These are phyloP conservation scores for Colletotrichum cuscutae DNA, from an alignment of 2,329 filamentous ascomycete genomes.

Conservation along the genomic window DNA sequence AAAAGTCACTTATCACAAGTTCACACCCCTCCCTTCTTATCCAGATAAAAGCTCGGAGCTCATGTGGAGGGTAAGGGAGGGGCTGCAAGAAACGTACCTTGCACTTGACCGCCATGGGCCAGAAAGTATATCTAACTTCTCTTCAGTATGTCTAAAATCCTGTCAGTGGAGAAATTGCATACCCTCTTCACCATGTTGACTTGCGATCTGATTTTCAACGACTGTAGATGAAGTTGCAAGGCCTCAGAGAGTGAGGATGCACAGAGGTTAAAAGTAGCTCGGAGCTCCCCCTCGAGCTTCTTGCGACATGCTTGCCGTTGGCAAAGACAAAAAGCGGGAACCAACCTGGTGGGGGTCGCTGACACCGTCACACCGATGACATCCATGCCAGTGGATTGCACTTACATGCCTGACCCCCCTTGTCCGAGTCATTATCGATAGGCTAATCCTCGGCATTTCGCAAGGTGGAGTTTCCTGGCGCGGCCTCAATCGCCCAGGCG, in stretches of 20 bases:
- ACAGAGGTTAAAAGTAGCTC: slow-evolving; percentile 32
- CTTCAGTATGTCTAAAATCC: background rate
- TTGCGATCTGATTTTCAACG: background rate
- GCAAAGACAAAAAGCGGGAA: background rate
- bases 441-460: background rate
- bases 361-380: slow-evolving; percentile 19
- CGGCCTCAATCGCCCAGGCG: background rate
- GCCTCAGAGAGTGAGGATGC: background rate
- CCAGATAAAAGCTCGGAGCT: slow-evolving; percentile 28
- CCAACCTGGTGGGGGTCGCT: background rate
- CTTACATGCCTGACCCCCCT: background rate
- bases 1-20: background rate
- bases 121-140: slow-evolving; percentile 67
- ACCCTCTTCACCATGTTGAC: slow-evolving; percentile 49
- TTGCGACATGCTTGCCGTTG: background rate
- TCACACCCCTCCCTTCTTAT: slow-evolving; percentile 12
- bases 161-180: slow-evolving; percentile 9
- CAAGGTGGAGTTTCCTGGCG: background rate
- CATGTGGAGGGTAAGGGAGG: slow-evolving; percentile 54
- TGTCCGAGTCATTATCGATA: background rate
- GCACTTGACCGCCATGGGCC: slow-evolving; percentile 72
- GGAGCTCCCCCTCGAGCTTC: slow-evolving; percentile 22
- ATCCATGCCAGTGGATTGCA: background rate
- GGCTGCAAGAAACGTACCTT: slow-evolving; percentile 64
- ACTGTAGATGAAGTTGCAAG: background rate